Evolutionary conservation across 139 green algal genomes (phyloP).

Genomic region (Diplosphaera chodatii): DNA sequence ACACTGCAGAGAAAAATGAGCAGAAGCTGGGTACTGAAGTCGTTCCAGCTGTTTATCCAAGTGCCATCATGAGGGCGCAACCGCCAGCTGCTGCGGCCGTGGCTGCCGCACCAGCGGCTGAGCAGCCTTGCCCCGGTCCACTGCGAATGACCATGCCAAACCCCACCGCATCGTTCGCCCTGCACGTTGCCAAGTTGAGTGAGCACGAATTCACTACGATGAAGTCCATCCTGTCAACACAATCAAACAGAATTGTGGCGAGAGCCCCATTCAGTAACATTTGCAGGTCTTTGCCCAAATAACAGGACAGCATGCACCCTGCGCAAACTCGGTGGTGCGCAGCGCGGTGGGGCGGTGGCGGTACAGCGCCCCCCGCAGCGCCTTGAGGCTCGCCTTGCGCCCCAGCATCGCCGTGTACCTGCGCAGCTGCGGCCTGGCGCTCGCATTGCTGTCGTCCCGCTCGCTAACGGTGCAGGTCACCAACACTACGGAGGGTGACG

Average conservation of each 20-base stretch:
- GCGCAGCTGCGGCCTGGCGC: too few species aligned
- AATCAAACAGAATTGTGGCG: too few species aligned
- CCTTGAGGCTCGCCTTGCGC: slow-evolving; percentile 70
- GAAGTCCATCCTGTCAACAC: not conserved
- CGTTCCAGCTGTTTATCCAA: too few species aligned
- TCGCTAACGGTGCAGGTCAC: too few species aligned
- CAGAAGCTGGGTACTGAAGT: too few species aligned
- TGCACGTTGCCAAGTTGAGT: slow-evolving; percentile 15
- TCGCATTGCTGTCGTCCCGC: too few species aligned
- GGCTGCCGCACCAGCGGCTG: slow-evolving; percentile 32
- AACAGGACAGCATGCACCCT: slow-evolving; percentile 44
- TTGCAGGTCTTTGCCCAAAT: too few species aligned
- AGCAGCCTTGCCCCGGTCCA: slow-evolving; percentile 31
- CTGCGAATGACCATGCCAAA: slow-evolving; percentile 81
- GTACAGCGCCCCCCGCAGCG: slow-evolving; percentile 48
- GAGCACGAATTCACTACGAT: too few species aligned
- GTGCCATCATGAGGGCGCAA: too few species aligned
- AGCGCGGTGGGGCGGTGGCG: slow-evolving; percentile 40
- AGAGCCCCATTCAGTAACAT: too few species aligned
- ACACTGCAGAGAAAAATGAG: too few species aligned
- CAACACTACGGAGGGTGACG: too few species aligned
- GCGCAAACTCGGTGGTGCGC: slow-evolving; percentile 75
- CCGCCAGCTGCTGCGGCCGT: not conserved
- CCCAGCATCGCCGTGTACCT: slow-evolving; percentile 88
- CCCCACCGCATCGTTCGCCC: slow-evolving; percentile 82